Evolutionary conservation across 495 filamentous ascomycete genomes (phyloP), one percentile per base, ranked within the genome.

Genomic region (Tuber indicum): DNA sequence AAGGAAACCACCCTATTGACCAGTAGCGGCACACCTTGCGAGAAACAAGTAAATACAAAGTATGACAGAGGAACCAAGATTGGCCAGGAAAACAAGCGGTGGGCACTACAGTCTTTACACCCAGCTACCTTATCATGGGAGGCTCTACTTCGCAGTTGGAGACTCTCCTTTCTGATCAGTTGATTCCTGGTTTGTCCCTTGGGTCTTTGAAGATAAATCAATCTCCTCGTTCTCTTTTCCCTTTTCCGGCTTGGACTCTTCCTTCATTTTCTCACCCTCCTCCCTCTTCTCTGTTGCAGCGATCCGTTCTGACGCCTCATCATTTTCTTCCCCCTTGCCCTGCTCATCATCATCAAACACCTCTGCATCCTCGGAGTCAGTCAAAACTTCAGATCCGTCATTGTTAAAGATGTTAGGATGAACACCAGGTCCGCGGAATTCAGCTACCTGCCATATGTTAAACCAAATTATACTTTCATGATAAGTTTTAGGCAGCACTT

Each of bases 351-450:
- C 88, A 84, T 97, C 94, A 86, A 96, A 95, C 88, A 97, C 93
- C 77, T 97, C 92, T 42, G 91, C 90, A 80, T 98, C 95, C 81
- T 94, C 91, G 77, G 92, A 91, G 81, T 93, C 94, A 70, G 92
- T 92, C 74, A 93, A 85, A 78, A 95, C 88, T 86, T 97, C 94
- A 75, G 92, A 49, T 49, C 44, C 16, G 44, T 17, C 44, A 8
- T 97, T 94, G 84, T 97, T 94, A 85, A 92, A 93, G 84, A 92
- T 77, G 49, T 69, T 92, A 84, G 96, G 93, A 85, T 94, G 94
- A 62, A 91, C 90, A 73, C 93, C 92, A 72, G 95, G 95, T 80
- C 94, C 94, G 76, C 96, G 92, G 89, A 97, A 97, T 87, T 98
- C 94, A 86, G 95, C 96, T 99, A 86, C 83, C 85, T 84, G 85